These are phyloP conservation scores for Scedosporium minutisporum DNA, from an alignment of 2,329 filamentous ascomycete genomes.

Conservation along the genomic window DNA sequence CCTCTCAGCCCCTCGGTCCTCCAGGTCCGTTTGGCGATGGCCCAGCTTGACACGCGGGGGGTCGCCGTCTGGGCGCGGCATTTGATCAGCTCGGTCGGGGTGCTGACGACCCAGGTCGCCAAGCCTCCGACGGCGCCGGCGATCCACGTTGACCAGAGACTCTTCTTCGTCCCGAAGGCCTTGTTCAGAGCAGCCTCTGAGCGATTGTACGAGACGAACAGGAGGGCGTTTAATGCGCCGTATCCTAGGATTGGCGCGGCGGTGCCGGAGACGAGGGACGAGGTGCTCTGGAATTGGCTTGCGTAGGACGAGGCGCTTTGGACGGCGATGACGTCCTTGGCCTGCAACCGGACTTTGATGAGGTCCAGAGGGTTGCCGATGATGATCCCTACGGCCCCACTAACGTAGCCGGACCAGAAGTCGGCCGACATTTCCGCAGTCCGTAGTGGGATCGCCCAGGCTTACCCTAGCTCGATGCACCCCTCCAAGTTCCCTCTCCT, in stretches of 20 bases:
- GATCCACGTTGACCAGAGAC: conserved; percentile 60
- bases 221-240: conserved; percentile 79
- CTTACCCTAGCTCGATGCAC: too few species aligned
- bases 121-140: conserved; percentile 76
- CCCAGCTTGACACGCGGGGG: conserved; percentile 45
- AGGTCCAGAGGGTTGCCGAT: conserved; percentile 81
- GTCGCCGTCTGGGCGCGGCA: conserved; percentile 66
- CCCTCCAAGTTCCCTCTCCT: too few species aligned
- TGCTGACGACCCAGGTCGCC: conserved; percentile 75
- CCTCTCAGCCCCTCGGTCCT: conserved; percentile 52
- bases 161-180: conserved; percentile 25
- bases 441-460: neutral
- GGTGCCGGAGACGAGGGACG: conserved; percentile 50
- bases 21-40: conserved; percentile 53
- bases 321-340: conserved; percentile 22
- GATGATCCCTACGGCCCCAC: conserved; percentile 75
- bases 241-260: conserved; percentile 83
- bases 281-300: conserved; percentile 24
- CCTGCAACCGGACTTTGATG: conserved; percentile 58
- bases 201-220: conserved; percentile 87
- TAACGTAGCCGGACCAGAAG: conserved; percentile 89
- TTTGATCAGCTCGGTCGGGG: conserved; percentile 85
- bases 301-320: conserved; percentile 14
- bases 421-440: conserved; percentile 63
- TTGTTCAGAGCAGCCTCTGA: conserved; percentile 54